phyloP scores from a whole-genome alignment of 1,139 yeast species.

The Yamadazyma kanchanaburiensis region DNA sequence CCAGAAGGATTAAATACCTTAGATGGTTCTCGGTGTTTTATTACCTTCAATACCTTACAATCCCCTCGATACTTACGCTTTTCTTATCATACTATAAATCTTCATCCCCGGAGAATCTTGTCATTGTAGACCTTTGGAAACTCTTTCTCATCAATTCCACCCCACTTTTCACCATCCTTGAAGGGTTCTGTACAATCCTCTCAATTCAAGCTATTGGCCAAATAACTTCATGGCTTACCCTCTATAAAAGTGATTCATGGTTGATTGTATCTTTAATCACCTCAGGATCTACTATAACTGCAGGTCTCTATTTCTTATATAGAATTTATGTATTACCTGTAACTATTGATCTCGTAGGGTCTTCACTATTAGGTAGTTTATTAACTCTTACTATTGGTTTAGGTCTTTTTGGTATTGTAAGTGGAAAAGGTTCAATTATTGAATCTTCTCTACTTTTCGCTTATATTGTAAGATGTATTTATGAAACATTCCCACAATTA shows the following conservation, averaged over 20 bases:
- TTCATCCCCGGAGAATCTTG: constrained; percentile 7
- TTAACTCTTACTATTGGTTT: constrained; percentile 73
- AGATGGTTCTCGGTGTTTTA: constrained; percentile 59
- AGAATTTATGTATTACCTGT: constrained; percentile 71
- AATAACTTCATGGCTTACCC: constrained; percentile 70
- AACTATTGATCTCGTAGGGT: constrained; percentile 71
- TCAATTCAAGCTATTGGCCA: constrained; percentile 91
- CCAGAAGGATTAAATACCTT: constrained; percentile 47
- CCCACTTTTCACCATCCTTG: constrained; percentile 81
- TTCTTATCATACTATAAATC: constrained; percentile 55
- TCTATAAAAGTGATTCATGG: constrained; percentile 72
- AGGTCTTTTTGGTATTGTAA: constrained; percentile 79
- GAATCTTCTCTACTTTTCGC: constrained; percentile 86
- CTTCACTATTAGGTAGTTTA: constrained; percentile 82
- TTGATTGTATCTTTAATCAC: constrained; percentile 69
- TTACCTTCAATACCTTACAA: constrained; percentile 75
- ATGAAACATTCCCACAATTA: constrained; percentile 84
- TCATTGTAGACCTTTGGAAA: constrained; percentile 53
- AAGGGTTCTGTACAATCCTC: constrained; percentile 87
- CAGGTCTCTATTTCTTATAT: constrained; percentile 73
- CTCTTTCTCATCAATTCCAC: constrained; percentile 72
- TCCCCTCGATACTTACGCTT: constrained; percentile 76
- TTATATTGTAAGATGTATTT: constrained; percentile 87
- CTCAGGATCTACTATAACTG: constrained; percentile 74
- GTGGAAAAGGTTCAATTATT: constrained; percentile 81